These are phyloP conservation scores for Sporothrix pseudoabietina DNA, from an alignment of 2,329 filamentous ascomycete species.

Conservation along the genomic window DNA sequence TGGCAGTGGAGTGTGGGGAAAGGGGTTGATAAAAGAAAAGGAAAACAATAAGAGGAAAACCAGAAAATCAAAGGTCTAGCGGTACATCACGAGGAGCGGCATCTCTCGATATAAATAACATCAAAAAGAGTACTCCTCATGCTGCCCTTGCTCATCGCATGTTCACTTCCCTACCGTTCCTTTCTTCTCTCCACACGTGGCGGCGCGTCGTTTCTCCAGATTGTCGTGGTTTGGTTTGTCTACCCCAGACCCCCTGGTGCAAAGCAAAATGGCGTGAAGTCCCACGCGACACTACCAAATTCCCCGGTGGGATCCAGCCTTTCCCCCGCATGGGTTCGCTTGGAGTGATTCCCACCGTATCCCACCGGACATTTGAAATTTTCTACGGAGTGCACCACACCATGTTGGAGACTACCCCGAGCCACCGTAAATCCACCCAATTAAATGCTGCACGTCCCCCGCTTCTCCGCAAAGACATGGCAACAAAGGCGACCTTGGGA, in stretches of 20 bases:
- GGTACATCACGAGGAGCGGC: background rate
- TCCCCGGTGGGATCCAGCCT: constrained; percentile 13
- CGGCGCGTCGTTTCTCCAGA: background rate
- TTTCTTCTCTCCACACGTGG: background rate
- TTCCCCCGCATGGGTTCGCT: background rate
- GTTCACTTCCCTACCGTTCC: background rate
- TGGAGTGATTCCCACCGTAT: background rate
- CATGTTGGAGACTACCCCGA: background rate
- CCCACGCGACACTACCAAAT: background rate
- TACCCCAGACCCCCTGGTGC: background rate
- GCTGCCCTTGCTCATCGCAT: background rate
- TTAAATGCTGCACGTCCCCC: background rate
- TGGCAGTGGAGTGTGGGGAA: background rate
- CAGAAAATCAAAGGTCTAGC: background rate
- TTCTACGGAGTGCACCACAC: too few species aligned
- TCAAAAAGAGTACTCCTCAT: too few species aligned
- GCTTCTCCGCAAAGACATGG: constrained; percentile 6
- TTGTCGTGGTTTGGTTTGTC: background rate
- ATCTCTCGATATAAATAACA: constrained; percentile 17
- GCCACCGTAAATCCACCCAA: background rate
- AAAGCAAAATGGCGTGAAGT: background rate
- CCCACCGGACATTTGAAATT: background rate
- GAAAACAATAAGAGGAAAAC: background rate
- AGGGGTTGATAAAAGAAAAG: background rate
- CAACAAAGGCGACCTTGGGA: background rate